Evolutionary conservation across 1,284 basidiomycete genomes (phyloP), one percentile per base, ranked within the genome.

Genomic region (Apiotrichum laibachii): DNA sequence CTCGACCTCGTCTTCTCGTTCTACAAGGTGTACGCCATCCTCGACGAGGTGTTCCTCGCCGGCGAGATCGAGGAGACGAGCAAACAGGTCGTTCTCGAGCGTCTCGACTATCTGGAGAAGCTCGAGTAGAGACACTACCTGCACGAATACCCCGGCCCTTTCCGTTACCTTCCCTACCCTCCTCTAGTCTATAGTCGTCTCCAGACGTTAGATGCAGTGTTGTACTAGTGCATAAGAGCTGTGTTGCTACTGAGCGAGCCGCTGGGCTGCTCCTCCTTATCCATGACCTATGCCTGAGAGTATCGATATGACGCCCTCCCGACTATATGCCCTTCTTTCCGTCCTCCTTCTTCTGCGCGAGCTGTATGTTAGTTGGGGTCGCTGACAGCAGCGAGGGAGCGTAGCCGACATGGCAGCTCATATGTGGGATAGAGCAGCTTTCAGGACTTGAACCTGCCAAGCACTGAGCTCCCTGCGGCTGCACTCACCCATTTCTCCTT

Each of bases 1-100:
- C 83, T 98, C 19, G 84, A 99, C 72, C 84, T 99, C 3, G 95
- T 99, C 2, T 99, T 98, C 82, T 97, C 97, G 72, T 99, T 99
- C 77, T 98, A 98, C 81, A 97, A 98, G 82, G 92, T 95, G 10
- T 97, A 97, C 69, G 92, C 96, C 1, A 97, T 99, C 57, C 82
- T 99, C 57, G 96, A 99, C 75, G 95, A 99, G 73, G 91, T 98
- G 49, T 98, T 99, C 80, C 82, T 99, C n/a, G 95, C 95, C 2
- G 96, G 96, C 15, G 95, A 98, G 79, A 90, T 99, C 50, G 92
- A 98, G 79, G 96, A 99, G 80, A 98, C 95, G 22, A 92, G 88
- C 75, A 97, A 97, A 76, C 89, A 92, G 54, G 94, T 97, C 19
- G 92, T 99, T 0, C 80, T 99, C 39, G 85, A 88, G 45, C 84